Evolutionary conservation across 352 stramenopile genomes (phyloP).

Genomic region (Globisporangium takayamanum): DNA sequence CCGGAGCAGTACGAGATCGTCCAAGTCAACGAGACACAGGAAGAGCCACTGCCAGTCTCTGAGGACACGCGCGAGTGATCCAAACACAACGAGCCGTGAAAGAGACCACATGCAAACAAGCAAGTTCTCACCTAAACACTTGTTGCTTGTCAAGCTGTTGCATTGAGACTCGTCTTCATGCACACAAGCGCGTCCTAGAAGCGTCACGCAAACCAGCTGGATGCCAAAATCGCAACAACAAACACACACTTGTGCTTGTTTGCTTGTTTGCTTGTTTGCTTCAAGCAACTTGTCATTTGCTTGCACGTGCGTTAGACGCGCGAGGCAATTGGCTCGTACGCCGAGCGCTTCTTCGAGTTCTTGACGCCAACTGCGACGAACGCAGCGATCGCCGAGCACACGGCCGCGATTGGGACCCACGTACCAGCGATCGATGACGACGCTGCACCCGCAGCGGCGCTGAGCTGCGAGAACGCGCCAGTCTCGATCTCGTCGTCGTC

Average conservation of each 20-base stretch:
- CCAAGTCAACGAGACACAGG: constrained; percentile 9
- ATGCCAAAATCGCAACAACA: too few relatives aligned
- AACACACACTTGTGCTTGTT: too few relatives aligned
- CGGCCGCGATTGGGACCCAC: constrained; percentile 21
- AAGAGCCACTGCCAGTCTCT: neutral
- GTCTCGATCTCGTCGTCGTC: constrained; percentile 60
- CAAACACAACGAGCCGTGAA: too few relatives aligned
- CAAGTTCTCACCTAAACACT: too few relatives aligned
- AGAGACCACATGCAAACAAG: too few relatives aligned
- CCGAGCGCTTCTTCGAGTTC: constrained; percentile 34
- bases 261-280: too few relatives aligned
- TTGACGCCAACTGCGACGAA: constrained; percentile 32
- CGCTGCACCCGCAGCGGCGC: neutral
- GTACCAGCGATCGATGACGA: constrained; percentile 5
- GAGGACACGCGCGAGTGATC: neutral
- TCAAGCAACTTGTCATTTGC: neutral
- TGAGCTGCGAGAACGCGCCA: constrained; percentile 17
- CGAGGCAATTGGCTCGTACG: constrained; percentile 37
- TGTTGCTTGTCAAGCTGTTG: too few relatives aligned
- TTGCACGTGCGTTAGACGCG: constrained; percentile 13
- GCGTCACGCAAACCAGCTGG: too few relatives aligned
- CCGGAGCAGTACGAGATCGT: constrained; percentile 49
- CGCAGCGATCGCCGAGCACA: constrained; percentile 22
- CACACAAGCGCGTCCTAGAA: too few relatives aligned
- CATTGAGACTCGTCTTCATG: too few relatives aligned